phyloP scores from a whole-genome alignment of 2,329 filamentous ascomycete species.

The Diaporthe ilicicola region DNA sequence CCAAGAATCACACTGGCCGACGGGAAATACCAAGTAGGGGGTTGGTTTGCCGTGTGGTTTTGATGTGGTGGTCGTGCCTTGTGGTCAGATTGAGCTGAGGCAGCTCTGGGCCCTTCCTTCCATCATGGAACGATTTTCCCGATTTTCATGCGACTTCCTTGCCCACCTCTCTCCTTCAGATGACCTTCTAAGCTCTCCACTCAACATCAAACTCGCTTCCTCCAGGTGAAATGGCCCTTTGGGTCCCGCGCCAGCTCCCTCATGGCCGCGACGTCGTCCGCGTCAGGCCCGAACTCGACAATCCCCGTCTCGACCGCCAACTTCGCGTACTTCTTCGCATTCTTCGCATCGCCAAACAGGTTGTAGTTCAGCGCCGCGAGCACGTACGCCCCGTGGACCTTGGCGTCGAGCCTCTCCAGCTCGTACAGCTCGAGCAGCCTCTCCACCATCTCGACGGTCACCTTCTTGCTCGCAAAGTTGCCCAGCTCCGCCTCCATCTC shows the following conservation, averaged over 20 bases:
- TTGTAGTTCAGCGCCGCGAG: conserved; percentile 47
- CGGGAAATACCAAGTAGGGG: background rate
- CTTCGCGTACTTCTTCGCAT: conserved; percentile 40
- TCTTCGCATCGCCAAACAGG: conserved; percentile 39
- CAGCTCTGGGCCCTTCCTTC: background rate
- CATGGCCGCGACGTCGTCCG: conserved; percentile 42
- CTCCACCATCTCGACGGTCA: conserved; percentile 52
- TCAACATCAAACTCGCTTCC: background rate
- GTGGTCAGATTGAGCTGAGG: no score
- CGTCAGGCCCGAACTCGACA: conserved; percentile 45
- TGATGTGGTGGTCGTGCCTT: background rate
- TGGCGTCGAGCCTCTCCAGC: conserved; percentile 62
- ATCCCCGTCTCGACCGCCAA: conserved; percentile 41
- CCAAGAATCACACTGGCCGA: background rate
- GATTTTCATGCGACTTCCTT: background rate
- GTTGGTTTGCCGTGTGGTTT: background rate
- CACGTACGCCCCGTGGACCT: conserved; percentile 47
- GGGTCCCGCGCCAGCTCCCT: conserved; percentile 40
- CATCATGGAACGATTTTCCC: background rate
- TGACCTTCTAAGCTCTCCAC: background rate
- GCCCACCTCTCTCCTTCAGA: background rate
- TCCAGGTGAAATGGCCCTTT: conserved; percentile 36
- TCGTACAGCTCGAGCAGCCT: conserved; percentile 57
- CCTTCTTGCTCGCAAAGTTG: conserved; percentile 40
- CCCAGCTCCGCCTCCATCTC: conserved; percentile 28